Conservation (phyloP, 2,329 filamentous ascomycete genomes). For the Nemania bipapillata region DNA sequence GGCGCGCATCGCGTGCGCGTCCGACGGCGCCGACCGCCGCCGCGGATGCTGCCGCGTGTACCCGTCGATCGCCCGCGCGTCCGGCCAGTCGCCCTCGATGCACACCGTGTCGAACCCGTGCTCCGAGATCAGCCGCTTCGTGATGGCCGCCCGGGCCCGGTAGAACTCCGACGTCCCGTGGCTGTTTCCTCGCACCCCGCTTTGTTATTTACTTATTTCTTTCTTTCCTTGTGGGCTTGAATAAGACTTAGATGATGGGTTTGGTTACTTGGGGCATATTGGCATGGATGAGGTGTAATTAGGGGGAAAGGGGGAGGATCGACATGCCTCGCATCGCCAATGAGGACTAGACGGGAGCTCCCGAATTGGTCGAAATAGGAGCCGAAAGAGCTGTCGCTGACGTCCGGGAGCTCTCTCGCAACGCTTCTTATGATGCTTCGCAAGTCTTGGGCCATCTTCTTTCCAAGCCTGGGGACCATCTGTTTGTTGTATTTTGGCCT, state of each 20-base stretch:
- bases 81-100: slow-evolving; percentile 66
- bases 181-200: slow-evolving; percentile 5
- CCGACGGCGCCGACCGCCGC: slow-evolving; percentile 2
- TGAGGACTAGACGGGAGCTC: slow-evolving; percentile 55
- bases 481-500: not conserved
- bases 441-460: not conserved
- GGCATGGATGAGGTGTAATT: not conserved
- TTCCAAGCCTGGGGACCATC: not conserved
- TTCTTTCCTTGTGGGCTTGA: not conserved
- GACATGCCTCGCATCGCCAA: slow-evolving; percentile 56
- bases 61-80: slow-evolving; percentile 62
- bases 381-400: slow-evolving; percentile 50
- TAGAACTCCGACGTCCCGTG: slow-evolving; percentile 69
- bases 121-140: slow-evolving; percentile 59
- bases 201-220: not conserved
- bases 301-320: not conserved
- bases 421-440: not conserved
- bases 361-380: slow-evolving; percentile 56
- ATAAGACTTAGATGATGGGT: not conserved
- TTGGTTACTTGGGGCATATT: not conserved
- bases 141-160: slow-evolving; percentile 61
- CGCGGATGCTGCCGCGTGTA: slow-evolving; percentile 60
- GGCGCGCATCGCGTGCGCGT: slow-evolving; percentile 51
- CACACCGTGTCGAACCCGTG: slow-evolving; percentile 64
- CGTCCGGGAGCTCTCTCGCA: slow-evolving; percentile 16